Evolutionary conservation across 345 rosid genomes (phyloP).

Genomic region (Zanthoxylum bungeanum): DNA sequence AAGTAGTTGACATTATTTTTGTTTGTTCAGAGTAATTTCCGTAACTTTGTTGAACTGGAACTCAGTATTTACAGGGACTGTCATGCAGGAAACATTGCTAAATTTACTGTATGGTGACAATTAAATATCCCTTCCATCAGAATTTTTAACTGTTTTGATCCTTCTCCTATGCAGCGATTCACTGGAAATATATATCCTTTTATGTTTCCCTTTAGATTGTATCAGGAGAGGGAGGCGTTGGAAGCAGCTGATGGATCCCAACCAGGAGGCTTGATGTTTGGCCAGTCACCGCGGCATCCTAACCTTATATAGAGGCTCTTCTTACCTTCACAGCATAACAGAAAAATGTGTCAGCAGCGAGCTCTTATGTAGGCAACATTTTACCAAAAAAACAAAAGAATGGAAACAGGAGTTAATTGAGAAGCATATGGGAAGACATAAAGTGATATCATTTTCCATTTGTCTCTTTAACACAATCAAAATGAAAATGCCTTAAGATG

Average conservation of each 20-base stretch:
- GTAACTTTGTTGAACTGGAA: neutral
- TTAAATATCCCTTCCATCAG: too few species aligned
- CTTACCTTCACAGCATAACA: constrained; percentile 44
- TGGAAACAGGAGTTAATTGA: too few species aligned
- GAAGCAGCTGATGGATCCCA: constrained; percentile 62
- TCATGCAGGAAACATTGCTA: too few species aligned
- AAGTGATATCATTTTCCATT: neutral
- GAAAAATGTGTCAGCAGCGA: neutral
- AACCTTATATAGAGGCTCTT: constrained; percentile 83
- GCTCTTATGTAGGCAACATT: neutral
- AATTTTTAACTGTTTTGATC: too few species aligned
- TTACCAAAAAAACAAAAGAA: neutral
- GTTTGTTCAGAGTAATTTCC: neutral
- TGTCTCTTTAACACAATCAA: neutral
- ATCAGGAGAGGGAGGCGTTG: constrained; percentile 17
- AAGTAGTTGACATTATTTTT: neutral
- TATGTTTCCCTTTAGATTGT: neutral
- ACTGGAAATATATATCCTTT: too few species aligned
- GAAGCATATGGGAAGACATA: too few species aligned
- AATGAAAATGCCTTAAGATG: too few species aligned
- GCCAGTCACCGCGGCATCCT: constrained; percentile 91
- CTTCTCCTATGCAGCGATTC: too few species aligned
- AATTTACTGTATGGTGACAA: too few species aligned
- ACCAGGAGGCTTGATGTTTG: constrained; percentile 77
- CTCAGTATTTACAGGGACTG: too few species aligned